Percentiles rank a stretch among this genome's conserved stretches.
These are phyloP conservation scores for Durio zibethinus DNA, from an alignment of 345 rosid genomes.

Conservation along the genomic window DNA sequence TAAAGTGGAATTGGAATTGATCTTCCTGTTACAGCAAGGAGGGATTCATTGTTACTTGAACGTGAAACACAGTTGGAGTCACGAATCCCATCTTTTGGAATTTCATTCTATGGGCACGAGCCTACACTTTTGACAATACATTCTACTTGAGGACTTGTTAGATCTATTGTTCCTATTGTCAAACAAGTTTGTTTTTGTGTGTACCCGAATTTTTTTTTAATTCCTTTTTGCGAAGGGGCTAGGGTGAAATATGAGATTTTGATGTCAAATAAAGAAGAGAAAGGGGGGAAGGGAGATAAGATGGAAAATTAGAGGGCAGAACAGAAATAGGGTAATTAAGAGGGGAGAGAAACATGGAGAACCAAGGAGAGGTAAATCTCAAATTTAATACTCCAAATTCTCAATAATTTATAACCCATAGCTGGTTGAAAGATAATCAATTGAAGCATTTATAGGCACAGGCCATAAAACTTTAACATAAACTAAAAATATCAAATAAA, in stretches of 20 bases:
- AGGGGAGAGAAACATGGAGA: neutral
- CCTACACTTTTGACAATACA: conserved; percentile 41
- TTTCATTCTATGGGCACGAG: conserved; percentile 60
- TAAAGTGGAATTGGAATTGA: conserved; percentile 38
- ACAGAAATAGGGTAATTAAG: neutral
- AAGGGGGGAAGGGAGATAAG: neutral
- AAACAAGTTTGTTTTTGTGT: conserved; percentile 36
- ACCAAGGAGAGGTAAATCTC: neutral
- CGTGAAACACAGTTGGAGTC: conserved; percentile 54
- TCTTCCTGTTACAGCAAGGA: conserved; percentile 44
- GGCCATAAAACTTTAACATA: neutral
- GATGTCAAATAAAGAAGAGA: neutral
- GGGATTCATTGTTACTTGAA: conserved; percentile 54
- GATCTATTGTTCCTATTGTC: conserved; percentile 53
- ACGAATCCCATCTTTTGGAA: conserved; percentile 41
- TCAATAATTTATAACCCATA: neutral
- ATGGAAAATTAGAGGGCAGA: neutral
- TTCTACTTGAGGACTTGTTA: conserved; percentile 44
- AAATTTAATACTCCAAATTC: neutral
- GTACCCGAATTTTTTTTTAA: neutral
- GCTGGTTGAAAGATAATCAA: neutral
- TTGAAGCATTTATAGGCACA: neutral
- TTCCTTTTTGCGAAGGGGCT: neutral
- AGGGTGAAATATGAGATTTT: neutral
- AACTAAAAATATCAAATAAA: neutral